Base-by-base conservation (phyloP, 1,284 basidiomycete species). In the Trichosporon sp. region DNA sequence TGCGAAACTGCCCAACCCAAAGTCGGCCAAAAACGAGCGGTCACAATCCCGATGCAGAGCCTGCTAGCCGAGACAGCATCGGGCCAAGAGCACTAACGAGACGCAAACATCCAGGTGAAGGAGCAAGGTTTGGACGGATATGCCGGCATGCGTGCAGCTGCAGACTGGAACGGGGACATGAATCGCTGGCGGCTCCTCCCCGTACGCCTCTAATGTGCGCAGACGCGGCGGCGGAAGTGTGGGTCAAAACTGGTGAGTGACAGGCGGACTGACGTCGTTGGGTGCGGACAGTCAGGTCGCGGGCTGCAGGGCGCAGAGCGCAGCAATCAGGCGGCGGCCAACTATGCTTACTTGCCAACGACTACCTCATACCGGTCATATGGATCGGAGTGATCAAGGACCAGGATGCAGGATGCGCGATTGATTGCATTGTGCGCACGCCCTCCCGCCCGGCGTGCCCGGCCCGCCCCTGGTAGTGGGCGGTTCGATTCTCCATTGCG, bases 331-430 rank as follows among this genome's bases (percentile, higher is more conserved):
- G 59, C 31, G 59, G 59, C 31, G 14, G 16, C 31, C 59, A 37
- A 63, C 59, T 63, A 63, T 63, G 59, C 59, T 63, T 63, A 63
- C 59, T 63, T 63, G 59, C 32, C 16, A 32, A 35, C 32, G 51
- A 26, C 59, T 35, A 35, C 59, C 31, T 26, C 32, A 63, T 37
- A 63, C 32, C 32, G 59, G 59, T 32, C 16, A 63, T n/a, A 35
- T 35, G 32, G 32, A 14, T 63, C 59, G 31, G 59, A 35, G 37
- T 37, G 31, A n/a, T 32, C 31, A 35, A n/a, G 21, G 31, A 21
- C 31, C 12, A 32, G 32, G 32, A 63, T 37, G 59, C 19, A 32
- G 12, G 32, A 16, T 37, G 59, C 31, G n/a, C 59, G 59, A 35
- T 19, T 10, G 31, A 32, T 16, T 37, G 59, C 51, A 54, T 54